Evolutionary conservation across 257 asterid genomes (phyloP).

Genomic region (Gentiana macrophylla): DNA sequence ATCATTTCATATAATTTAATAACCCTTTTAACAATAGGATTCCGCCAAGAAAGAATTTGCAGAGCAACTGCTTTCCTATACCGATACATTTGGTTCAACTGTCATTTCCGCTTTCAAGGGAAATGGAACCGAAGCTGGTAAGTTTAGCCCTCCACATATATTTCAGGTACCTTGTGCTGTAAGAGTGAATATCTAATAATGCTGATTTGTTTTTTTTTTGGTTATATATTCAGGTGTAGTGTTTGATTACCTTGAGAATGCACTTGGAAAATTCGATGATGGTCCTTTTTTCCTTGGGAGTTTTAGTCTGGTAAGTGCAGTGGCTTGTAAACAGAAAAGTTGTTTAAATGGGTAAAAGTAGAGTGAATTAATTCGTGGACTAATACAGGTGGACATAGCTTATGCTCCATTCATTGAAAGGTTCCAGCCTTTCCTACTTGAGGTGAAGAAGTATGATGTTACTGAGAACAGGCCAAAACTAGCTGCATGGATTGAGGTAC

Average conservation of each 20-base stretch:
- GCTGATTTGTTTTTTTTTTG: conserved; percentile 4
- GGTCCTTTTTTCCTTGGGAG: conserved; percentile 70
- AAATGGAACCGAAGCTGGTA: conserved; percentile 17
- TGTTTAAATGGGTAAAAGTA: too few species aligned
- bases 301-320: conserved; percentile 30
- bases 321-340: too few species aligned
- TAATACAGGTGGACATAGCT: conserved; percentile 25
- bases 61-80: conserved; percentile 43
- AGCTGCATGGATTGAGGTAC: conserved; percentile 43
- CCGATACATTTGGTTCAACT: conserved; percentile 27
- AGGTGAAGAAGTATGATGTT: conserved; percentile 35
- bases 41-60: conserved; percentile 38
- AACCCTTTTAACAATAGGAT: conserved; percentile 22
- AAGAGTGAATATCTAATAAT: too few species aligned
- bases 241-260: conserved; percentile 48
- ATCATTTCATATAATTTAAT: not conserved
- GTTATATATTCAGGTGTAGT: conserved; percentile 29
- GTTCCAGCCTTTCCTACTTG: conserved; percentile 31
- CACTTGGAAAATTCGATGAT: conserved; percentile 37
- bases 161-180: too few species aligned
- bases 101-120: conserved; percentile 26
- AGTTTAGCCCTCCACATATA: too few species aligned
- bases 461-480: conserved; percentile 50
- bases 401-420: conserved; percentile 59
- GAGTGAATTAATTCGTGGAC: too few species aligned